Conservation (phyloP, 2,329 filamentous ascomycete species). For the Cyphellophora europaea region DNA sequence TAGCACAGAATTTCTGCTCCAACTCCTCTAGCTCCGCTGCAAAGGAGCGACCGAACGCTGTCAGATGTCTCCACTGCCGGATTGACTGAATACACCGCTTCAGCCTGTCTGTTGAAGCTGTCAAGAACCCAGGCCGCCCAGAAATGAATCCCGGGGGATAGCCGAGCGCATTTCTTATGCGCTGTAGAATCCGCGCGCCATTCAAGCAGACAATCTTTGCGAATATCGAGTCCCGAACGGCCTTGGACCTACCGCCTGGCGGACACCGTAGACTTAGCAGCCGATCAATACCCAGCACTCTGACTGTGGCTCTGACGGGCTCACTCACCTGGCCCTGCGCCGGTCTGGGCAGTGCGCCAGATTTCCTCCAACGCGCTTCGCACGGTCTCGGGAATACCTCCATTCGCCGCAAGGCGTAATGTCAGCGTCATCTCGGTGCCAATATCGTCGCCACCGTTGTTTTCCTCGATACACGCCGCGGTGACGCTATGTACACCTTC, state of each 20-base stretch:
- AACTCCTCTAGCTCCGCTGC: too few species aligned
- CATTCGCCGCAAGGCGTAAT: constrained; percentile 6
- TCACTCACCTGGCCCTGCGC: constrained; percentile 3
- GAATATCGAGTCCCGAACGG: neutral
- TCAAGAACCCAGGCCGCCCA: too few species aligned
- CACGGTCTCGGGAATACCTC: constrained; percentile 3
- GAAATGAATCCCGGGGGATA: too few species aligned
- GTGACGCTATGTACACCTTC: constrained; percentile 20
- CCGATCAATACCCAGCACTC: too few species aligned
- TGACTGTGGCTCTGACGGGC: constrained; percentile 3
- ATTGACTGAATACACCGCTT: too few species aligned
- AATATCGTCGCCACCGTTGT: constrained; percentile 1
- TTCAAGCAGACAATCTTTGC: constrained; percentile 2
- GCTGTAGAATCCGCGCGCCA: constrained; percentile 3
- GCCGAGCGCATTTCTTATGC: constrained; percentile 4
- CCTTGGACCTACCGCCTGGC: too few species aligned
- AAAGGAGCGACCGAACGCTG: too few species aligned
- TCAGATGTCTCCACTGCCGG: too few species aligned
- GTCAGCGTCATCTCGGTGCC: too few species aligned
- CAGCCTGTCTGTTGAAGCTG: too few species aligned
- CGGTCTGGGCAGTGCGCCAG: constrained; percentile 6
- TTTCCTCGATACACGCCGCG: constrained; percentile 24
- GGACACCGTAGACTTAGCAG: too few species aligned
- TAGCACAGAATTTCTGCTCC: too few species aligned
- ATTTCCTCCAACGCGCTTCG: constrained; percentile 1